These are phyloP conservation scores for Leucosporidium scottii DNA, from an alignment of 768 basidiomycete genomes.

Conservation along the genomic window DNA sequence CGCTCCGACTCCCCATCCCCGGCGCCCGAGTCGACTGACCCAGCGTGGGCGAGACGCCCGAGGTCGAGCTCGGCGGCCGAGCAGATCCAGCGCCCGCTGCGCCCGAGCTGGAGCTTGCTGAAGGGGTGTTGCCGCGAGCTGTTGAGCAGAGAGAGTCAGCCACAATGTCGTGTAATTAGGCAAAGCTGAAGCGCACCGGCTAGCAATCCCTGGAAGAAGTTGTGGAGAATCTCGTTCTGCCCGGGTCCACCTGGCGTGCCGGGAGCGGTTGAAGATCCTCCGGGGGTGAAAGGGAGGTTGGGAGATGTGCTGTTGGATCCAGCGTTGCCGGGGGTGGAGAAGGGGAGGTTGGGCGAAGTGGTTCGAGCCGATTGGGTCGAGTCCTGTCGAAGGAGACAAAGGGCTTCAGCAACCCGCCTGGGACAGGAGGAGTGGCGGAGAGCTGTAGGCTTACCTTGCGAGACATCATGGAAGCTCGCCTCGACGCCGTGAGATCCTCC, in stretches of 20 bases:
- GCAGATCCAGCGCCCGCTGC: too few relatives aligned
- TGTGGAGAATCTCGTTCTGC: conserved; percentile 27
- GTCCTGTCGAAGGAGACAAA: neutral
- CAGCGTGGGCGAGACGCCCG: too few relatives aligned
- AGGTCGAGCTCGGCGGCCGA: too few relatives aligned
- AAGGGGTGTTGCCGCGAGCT: too few relatives aligned
- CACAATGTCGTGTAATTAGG: too few relatives aligned
- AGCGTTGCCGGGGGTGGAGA: neutral
- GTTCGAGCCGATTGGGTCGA: neutral
- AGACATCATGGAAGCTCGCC: conserved; percentile 5
- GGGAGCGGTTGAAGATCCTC: neutral
- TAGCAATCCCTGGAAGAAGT: conserved; percentile 32
- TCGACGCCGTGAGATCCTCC: neutral
- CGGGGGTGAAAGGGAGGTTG: neutral
- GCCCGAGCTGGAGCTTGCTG: too few relatives aligned
- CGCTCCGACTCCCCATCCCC: too few relatives aligned
- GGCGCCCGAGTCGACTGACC: too few relatives aligned
- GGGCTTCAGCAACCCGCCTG: too few relatives aligned
- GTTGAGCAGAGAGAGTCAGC: too few relatives aligned
- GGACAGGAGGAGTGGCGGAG: too few relatives aligned
- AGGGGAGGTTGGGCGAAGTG: neutral
- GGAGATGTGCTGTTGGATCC: neutral
- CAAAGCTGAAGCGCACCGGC: neutral
- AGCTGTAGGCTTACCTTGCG: conserved; percentile 11
- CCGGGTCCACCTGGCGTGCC: conserved; percentile 6